Evolutionary conservation across 2,329 filamentous ascomycete species (phyloP), one percentile per base, ranked within the genome.

Genomic region (Aureobasidium sp.): DNA sequence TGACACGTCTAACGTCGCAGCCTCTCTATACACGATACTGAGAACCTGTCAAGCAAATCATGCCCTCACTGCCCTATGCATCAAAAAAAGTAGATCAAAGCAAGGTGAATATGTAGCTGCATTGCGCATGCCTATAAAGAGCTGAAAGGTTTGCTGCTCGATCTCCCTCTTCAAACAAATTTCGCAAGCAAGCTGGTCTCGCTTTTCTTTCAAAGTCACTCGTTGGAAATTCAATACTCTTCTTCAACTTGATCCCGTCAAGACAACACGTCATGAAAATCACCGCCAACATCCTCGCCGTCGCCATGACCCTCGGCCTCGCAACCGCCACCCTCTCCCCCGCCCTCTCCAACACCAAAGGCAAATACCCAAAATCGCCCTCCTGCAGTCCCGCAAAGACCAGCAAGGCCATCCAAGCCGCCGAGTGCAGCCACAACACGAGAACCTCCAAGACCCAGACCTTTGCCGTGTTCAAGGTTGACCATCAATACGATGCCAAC

Each of bases 401-500:
- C 31, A 73, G 71, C 44, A 70, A 67, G 36, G 71, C 70, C 49
- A 77, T 77, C 65, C 75, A 78, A 68, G 75, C 75, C 22, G 75
- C 76, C 44, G 76, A 78, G 65, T 77, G 75, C 69, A 69, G 70
- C 58, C 70, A 76, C 68, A 77, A 77, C 69, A 76, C 74, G 1
- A 74, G 74, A 39, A 71, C 70, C 45, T 68, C 67, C 14, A 65
- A 67, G 41, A 71, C 64, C 0, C 72, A 77, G 63, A 77, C 74
- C 15, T 77, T 76, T 47, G 75, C 74, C 49, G 67, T 76, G 55
- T 77, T 76, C 68, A 71, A 68, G n/a, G 74, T 72, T 7, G 76
- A 81, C 68, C 78, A 79, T 68, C 67, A 78, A 61, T 79, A 79
- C 67, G 76, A 80, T 65, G 65, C 63, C 25, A 67, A 67, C 63